Percentiles rank a stretch among this genome's conserved stretches.
These are phyloP conservation scores for Pythium dissimile DNA, from an alignment of 352 stramenopile genomes.

Conservation along the genomic window DNA sequence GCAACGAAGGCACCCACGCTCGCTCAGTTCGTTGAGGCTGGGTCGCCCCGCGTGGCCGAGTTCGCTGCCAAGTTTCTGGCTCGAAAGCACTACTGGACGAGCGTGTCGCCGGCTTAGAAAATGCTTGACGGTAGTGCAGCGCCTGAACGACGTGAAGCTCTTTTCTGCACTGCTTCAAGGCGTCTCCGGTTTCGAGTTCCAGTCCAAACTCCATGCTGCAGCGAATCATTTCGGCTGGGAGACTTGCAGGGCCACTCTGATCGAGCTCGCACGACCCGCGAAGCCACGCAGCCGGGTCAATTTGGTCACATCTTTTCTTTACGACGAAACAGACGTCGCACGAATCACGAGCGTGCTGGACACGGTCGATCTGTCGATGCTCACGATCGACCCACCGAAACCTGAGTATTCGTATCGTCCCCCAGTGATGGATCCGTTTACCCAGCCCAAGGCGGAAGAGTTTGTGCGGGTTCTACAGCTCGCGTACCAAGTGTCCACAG, in stretches of 20 bases:
- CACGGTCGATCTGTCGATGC: background rate
- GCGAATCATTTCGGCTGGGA: constrained; percentile 4
- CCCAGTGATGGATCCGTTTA: background rate
- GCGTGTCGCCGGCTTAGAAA: background rate
- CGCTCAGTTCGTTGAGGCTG: background rate
- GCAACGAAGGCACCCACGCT: constrained; percentile 9
- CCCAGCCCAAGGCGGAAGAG: background rate
- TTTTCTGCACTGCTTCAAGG: background rate
- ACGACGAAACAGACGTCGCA: background rate
- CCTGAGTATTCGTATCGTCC: background rate
- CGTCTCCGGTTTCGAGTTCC: background rate
- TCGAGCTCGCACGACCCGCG: background rate
- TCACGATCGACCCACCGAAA: background rate
- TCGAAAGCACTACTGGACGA: background rate
- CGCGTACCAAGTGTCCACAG: background rate
- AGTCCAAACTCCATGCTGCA: background rate
- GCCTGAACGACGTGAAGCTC: background rate
- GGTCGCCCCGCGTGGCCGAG: background rate
- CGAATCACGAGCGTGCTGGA: background rate
- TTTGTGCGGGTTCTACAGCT: background rate
- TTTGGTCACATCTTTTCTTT: background rate
- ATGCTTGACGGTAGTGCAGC: background rate
- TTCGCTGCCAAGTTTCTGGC: background rate
- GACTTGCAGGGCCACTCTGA: background rate
- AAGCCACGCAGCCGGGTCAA: background rate